These are phyloP conservation scores for Penicillium lagena DNA, from an alignment of 495 filamentous ascomycete species.

Conservation along the genomic window DNA sequence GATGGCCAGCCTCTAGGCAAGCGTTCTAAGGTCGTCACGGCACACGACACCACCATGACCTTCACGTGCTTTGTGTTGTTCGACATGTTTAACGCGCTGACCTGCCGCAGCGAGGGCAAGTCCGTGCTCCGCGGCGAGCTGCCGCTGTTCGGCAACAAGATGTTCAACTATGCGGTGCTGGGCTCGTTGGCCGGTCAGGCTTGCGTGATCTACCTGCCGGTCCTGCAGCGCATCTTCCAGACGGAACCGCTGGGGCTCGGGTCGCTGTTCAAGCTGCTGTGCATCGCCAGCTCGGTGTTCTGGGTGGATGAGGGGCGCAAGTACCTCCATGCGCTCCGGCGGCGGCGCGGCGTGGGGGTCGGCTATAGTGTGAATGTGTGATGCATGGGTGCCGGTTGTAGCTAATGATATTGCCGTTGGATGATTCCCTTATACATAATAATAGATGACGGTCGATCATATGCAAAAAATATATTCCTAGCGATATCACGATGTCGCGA, in stretches of 20 bases:
- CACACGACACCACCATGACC: constrained; percentile 97
- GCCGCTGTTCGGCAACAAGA: constrained; percentile 71
- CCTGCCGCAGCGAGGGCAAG: constrained; percentile 88
- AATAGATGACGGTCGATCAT: neutral
- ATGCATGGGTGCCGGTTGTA: constrained; percentile 1
- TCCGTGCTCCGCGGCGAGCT: constrained; percentile 83
- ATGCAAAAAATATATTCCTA: too few relatives aligned
- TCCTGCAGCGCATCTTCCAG: constrained; percentile 89
- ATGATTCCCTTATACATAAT: neutral
- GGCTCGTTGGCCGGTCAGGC: constrained; percentile 79
- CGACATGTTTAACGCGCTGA: constrained; percentile 97
- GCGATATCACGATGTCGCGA: too few relatives aligned
- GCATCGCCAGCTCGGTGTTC: constrained; percentile 81
- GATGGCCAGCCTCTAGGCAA: constrained; percentile 29
- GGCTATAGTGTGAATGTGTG: constrained; percentile 42
- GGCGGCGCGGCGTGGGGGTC: constrained; percentile 27
- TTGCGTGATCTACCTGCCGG: constrained; percentile 87
- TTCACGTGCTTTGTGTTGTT: constrained; percentile 98
- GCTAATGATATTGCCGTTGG: neutral
- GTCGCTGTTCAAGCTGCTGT: constrained; percentile 66
- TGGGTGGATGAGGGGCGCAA: constrained; percentile 93
- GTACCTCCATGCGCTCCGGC: constrained; percentile 38
- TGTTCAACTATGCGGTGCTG: constrained; percentile 93
- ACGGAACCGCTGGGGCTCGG: constrained; percentile 73
- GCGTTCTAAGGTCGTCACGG: constrained; percentile 60